Evolutionary conservation across 257 asterid genomes (phyloP).

Genomic region (Marsdenia floribunda): DNA sequence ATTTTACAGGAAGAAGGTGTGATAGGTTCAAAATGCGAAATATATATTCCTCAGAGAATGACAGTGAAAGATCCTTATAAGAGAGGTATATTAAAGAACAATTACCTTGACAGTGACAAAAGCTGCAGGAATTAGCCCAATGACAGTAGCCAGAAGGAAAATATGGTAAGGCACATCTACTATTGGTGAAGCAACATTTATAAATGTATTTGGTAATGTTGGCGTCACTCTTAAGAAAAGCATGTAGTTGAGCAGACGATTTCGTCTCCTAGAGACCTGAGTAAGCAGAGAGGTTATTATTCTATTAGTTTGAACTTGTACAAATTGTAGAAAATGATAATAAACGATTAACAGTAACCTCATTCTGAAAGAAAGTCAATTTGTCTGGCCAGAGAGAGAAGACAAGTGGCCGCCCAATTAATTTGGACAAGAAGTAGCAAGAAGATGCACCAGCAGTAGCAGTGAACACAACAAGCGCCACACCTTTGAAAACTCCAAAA

Average conservation of each 20-base stretch:
- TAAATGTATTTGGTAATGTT: slow-evolving; percentile 87
- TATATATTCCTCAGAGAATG: neutral
- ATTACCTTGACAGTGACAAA: slow-evolving; percentile 86
- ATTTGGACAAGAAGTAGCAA: slow-evolving; percentile 78
- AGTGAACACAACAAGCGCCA: slow-evolving; percentile 79
- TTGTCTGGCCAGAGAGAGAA: slow-evolving; percentile 97
- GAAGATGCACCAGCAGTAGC: slow-evolving; percentile 98
- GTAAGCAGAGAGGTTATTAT: slow-evolving; percentile 7
- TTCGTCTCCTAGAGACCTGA: slow-evolving; percentile 76
- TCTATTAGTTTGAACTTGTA: slow-evolving; percentile 13
- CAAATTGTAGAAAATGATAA: slow-evolving; percentile 2
- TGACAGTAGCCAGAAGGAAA: slow-evolving; percentile 78
- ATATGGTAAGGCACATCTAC: slow-evolving; percentile 86
- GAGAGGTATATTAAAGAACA: slow-evolving; percentile 16
- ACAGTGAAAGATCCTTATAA: neutral
- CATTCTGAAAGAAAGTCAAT: slow-evolving; percentile 68
- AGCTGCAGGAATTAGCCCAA: slow-evolving; percentile 93
- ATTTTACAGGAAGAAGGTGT: neutral
- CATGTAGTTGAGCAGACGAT: slow-evolving; percentile 83
- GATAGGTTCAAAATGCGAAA: neutral
- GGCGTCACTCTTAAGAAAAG: slow-evolving; percentile 94
- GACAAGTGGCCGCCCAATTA: slow-evolving; percentile 87
- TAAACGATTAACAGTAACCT: slow-evolving; percentile 41
- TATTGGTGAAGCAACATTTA: slow-evolving; percentile 93
- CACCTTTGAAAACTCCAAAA: slow-evolving; percentile 83